phyloP scores from a whole-genome alignment of 2,329 filamentous ascomycete species.

The Pseudocercospora crystallina region DNA sequence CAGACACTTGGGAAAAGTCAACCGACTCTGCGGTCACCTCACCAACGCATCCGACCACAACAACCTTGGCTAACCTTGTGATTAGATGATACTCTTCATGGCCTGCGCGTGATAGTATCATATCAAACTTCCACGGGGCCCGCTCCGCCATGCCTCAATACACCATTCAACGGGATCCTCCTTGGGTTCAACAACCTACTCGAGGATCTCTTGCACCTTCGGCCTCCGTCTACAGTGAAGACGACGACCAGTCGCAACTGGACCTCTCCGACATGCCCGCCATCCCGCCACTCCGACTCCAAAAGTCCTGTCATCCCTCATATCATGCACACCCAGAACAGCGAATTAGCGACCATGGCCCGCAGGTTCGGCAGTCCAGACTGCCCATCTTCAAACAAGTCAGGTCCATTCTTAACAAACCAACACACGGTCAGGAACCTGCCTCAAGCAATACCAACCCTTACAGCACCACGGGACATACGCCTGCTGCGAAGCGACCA shows the following conservation, averaged over 20 bases:
- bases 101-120: constrained; percentile 8
- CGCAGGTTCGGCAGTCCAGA: constrained; percentile 25
- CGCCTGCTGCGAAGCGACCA: too few relatives aligned
- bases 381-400: constrained; percentile 37
- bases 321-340: constrained; percentile 25
- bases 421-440: constrained; percentile 5
- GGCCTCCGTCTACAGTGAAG: constrained; percentile 38
- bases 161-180: constrained; percentile 34
- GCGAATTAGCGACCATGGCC: constrained; percentile 26
- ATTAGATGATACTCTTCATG: constrained; percentile 2
- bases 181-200: constrained; percentile 22
- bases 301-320: constrained; percentile 10
- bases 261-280: constrained; percentile 22
- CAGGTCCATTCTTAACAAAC: constrained; percentile 34
- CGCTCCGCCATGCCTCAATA: constrained; percentile 39
- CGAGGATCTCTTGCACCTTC: constrained; percentile 35
- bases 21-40: too few relatives aligned
- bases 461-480: too few relatives aligned
- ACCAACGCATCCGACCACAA: too few relatives aligned
- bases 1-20: background rate
- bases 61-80: too few relatives aligned
- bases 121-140: constrained; percentile 1
- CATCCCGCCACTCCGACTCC: constrained; percentile 21
- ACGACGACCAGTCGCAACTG: constrained; percentile 23
- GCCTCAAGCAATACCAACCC: too few relatives aligned